Evolutionary conservation across 106 monocot species (phyloP), one percentile per base, ranked within the genome.

Genomic region (Cymbidium sinense): DNA sequence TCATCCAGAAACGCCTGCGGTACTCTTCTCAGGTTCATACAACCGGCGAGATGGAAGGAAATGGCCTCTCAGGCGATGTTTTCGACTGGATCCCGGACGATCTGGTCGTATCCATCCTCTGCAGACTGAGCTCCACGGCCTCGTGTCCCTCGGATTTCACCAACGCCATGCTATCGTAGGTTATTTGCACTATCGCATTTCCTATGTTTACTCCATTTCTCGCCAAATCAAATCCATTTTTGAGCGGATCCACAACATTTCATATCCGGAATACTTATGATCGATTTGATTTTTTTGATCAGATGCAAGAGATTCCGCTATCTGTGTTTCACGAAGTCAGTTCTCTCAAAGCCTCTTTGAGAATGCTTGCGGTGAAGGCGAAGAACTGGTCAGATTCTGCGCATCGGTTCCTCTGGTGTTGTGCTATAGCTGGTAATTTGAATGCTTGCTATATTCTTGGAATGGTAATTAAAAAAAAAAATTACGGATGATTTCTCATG

Each of bases 261-360:
- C 9, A 41, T 41, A 0, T 34, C 18, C 1, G 2, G 34, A 12
- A 34, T 13, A 34, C 13, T 71, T 19, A 3, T 37, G 36, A 71
- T 29, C 25, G 36, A 20, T 71, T 36, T 21, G 21, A 71, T 71
- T 37, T 71, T 1, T 39, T 10, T n/a, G n/a, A 19, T 4, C 55
- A 90, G 90, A 64, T 87, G 85, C 75, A 85, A 82, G 86, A 79
- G 86, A 75, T 75, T 88, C 21, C 72, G 75, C 18, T 50, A 21
- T 1, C 64, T 91, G 43, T 81, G 73, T 8, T 0, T 70, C 0
- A 36, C 77, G 75, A 83, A 83, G 9, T 2, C 43, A 31, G 86
- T 88, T 13, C 77, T 91, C 2, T 73, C 80, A 7, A 78, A 13
- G 88, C 80, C 8, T 88, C 88, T 13, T 19, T 67, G 23, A 79